phyloP scores from a whole-genome alignment of 441 rosid species.

The Aleurites moluccanus region DNA sequence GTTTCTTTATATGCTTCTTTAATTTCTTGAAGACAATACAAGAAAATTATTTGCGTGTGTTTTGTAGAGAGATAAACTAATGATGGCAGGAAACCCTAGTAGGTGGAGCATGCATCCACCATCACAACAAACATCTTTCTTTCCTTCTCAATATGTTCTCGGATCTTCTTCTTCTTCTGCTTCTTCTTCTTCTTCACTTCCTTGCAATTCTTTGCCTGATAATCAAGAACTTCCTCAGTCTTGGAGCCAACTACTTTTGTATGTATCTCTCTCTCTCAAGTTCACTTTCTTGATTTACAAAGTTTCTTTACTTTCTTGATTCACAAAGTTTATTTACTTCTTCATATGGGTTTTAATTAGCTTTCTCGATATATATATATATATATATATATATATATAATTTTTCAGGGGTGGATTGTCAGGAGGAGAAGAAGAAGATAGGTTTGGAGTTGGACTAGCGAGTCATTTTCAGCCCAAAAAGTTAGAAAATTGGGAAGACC shows the following conservation, averaged over 20 bases:
- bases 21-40: slow-evolving; percentile 21
- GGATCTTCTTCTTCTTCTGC: slow-evolving; percentile 47
- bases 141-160: slow-evolving; percentile 39
- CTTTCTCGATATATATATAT: too few species aligned
- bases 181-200: slow-evolving; percentile 45
- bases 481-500: slow-evolving; percentile 53
- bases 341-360: too few species aligned
- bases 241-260: slow-evolving; percentile 89
- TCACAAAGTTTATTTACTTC: neutral
- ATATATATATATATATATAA: neutral
- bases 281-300: neutral
- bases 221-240: slow-evolving; percentile 72
- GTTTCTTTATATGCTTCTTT: neutral
- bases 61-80: slow-evolving; percentile 31
- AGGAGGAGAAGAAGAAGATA: slow-evolving; percentile 51
- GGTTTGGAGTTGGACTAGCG: slow-evolving; percentile 24
- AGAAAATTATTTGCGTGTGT: neutral
- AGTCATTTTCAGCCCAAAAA: slow-evolving; percentile 42
- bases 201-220: slow-evolving; percentile 52
- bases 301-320: neutral
- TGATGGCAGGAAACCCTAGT: slow-evolving; percentile 81
- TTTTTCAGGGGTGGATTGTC: slow-evolving; percentile 48
- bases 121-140: slow-evolving; percentile 39
- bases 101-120: slow-evolving; percentile 63
- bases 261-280: slow-evolving; percentile 27